Base-by-base conservation (phyloP, 495 filamentous ascomycete genomes). In the Penicillium coprophilum region DNA sequence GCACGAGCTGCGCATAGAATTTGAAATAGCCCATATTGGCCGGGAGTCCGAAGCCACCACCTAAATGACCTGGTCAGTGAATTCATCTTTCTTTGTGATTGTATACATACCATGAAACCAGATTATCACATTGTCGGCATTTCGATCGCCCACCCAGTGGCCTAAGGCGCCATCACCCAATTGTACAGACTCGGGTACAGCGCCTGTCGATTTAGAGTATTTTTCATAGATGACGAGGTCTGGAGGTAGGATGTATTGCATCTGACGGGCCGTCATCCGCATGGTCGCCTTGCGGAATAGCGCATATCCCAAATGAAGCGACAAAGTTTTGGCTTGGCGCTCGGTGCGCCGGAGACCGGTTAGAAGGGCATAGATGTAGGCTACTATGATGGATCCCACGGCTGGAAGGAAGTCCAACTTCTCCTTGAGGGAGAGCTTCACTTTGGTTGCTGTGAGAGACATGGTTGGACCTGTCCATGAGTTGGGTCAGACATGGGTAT, bases 1-100 rank as follows among this genome's bases (percentile, higher is more conserved):
- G 58, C 38, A 77, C 62, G n/a, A 85, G 66, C 19, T 76, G 71
- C 15, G 67, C 62, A 56, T 80, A 75, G 70, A 81, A 85, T 48
- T 76, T 63, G 57, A 84, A 71, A 63, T 85, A 81, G 50, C 71
- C 80, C 13, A 74, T 55, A 11, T 68, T 71, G 19, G 75, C 74
- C 9, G 85, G 77, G 9, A 82, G 55, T 7, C 72, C 71, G 62
- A 84, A 89, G 12, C 85, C 86, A 39, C 86, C 86, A 21, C 85
- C 81, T 83, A 15, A 17, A 48, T 23, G 9, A 20, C 3, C 15
- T 36, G 5, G 36, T 15, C 45, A 1, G 31, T n/a, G 10, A 15
- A 3, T 12, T n/a, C 12, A 12, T 50, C 31, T 51, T 2, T 15
- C 0, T 53, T 34, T 36, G 21, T 45, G n/a, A 12, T 27, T 17